Evolutionary conservation across 2,329 filamentous ascomycete species (phyloP).

Genomic region (Didymella pomorum): DNA sequence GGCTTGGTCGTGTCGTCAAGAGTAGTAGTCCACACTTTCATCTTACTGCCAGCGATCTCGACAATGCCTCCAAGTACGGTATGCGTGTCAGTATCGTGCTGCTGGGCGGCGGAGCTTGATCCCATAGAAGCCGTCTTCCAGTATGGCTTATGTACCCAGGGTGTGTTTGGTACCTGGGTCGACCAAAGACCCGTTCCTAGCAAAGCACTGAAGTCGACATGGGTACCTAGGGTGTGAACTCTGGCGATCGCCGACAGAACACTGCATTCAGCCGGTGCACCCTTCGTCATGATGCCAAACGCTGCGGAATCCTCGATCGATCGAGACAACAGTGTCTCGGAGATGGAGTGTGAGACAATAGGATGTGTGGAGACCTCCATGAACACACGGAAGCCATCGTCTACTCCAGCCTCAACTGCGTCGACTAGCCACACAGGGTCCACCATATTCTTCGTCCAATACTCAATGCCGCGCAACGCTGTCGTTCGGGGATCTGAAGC

Average conservation of each 20-base stretch:
- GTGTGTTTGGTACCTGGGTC: constrained; percentile 21
- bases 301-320: constrained; percentile 44
- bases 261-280: constrained; percentile 35
- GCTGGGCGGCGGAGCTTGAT: not conserved
- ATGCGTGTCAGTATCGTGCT: constrained; percentile 28
- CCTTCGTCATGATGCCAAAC: constrained; percentile 45
- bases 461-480: constrained; percentile 39
- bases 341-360: constrained; percentile 54
- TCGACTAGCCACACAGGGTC: constrained; percentile 49
- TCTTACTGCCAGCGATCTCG: constrained; percentile 23
- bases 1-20: constrained; percentile 52
- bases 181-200: constrained; percentile 21
- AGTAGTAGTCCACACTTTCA: constrained; percentile 38
- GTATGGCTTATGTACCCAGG: constrained; percentile 40
- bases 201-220: constrained; percentile 34
- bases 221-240: constrained; percentile 43
- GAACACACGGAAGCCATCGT: constrained; percentile 53
- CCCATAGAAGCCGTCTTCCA: constrained; percentile 28
- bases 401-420: constrained; percentile 48
- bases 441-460: constrained; percentile 55
- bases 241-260: constrained; percentile 41
- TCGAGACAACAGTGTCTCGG: constrained; percentile 49
- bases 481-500: constrained; percentile 33
- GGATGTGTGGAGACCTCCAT: constrained; percentile 56
- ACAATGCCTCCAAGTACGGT: constrained; percentile 25